Percentiles rank a stretch among this genome's conserved stretches.
phyloP scores from a whole-genome alignment of 352 stramenopile species.

The Pythium aphanidermatum region DNA sequence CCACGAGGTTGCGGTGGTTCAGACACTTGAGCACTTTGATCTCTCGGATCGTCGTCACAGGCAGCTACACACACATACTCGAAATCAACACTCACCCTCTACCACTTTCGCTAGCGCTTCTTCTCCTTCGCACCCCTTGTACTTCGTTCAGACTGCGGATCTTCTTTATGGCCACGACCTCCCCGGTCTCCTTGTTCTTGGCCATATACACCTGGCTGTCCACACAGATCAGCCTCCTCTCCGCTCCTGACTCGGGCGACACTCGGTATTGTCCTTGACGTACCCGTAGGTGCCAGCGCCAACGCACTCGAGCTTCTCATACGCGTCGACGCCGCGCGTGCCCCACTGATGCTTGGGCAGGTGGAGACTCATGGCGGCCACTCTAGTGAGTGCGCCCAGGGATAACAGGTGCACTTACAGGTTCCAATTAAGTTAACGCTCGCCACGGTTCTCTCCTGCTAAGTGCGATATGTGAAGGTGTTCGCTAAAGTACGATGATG shows the following conservation, averaged over 20 bases:
- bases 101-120: not conserved
- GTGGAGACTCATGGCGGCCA: slow-evolving; percentile 70
- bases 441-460: too few species aligned
- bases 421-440: slow-evolving; percentile 12
- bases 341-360: slow-evolving; percentile 82
- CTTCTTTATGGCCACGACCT: slow-evolving; percentile 90
- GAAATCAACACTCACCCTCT: not conserved
- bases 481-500: slow-evolving; percentile 8
- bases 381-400: not conserved
- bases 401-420: not conserved
- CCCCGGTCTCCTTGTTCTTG: slow-evolving; percentile 75
- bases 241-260: too few species aligned
- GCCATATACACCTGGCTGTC: slow-evolving; percentile 85
- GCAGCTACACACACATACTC: slow-evolving; percentile 47
- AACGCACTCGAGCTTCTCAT: slow-evolving; percentile 88
- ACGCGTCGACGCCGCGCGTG: slow-evolving; percentile 75
- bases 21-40: slow-evolving; percentile 98
- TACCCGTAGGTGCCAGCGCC: slow-evolving; percentile 86
- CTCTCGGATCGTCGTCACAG: slow-evolving; percentile 95
- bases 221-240: too few species aligned
- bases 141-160: slow-evolving; percentile 89
- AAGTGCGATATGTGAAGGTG: not conserved
- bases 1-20: slow-evolving; percentile 93
- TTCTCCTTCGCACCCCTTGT: slow-evolving; percentile 48
- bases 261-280: too few species aligned